Evolutionary conservation across 2,329 filamentous ascomycete species (phyloP).

Genomic region (Hypoxylon sp.): DNA sequence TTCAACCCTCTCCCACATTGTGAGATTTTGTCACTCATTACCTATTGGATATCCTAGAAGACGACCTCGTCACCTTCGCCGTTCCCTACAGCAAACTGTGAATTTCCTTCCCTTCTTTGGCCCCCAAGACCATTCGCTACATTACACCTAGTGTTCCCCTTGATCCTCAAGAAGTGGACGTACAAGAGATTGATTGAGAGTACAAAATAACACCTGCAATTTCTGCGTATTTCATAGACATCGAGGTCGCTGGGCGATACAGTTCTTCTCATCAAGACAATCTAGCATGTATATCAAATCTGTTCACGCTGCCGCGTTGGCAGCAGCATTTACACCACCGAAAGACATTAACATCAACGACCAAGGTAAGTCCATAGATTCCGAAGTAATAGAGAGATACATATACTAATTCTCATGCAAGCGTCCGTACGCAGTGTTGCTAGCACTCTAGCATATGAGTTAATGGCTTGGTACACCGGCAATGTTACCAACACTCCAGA

Average conservation of each 20-base stretch:
- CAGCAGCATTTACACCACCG: conserved; percentile 54
- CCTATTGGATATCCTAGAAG: conserved; percentile 17
- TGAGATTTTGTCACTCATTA: conserved; percentile 22
- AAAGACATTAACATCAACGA: conserved; percentile 59
- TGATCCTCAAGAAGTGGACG: conserved; percentile 17
- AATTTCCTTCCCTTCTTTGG: conserved; percentile 27
- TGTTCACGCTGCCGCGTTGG: conserved; percentile 48
- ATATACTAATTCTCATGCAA: conserved; percentile 53
- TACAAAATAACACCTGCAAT: conserved; percentile 31
- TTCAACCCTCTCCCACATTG: conserved; percentile 22
- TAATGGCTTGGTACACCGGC: conserved; percentile 76
- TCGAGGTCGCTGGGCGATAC: conserved; percentile 39
- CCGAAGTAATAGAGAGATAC: neutral
- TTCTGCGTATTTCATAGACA: conserved; percentile 29
- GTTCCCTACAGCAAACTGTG: conserved; percentile 11
- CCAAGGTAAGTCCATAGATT: conserved; percentile 36
- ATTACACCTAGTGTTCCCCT: conserved; percentile 23
- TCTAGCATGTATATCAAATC: conserved; percentile 52
- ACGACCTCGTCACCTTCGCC: conserved; percentile 9
- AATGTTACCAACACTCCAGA: conserved; percentile 68
- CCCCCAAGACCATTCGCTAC: conserved; percentile 6
- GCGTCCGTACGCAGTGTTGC: conserved; percentile 75
- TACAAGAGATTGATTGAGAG: conserved; percentile 30
- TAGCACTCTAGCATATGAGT: conserved; percentile 71
- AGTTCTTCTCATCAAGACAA: conserved; percentile 16